phyloP scores from a whole-genome alignment of 129 eudicot genomes.

The Flaveria bidentis region DNA sequence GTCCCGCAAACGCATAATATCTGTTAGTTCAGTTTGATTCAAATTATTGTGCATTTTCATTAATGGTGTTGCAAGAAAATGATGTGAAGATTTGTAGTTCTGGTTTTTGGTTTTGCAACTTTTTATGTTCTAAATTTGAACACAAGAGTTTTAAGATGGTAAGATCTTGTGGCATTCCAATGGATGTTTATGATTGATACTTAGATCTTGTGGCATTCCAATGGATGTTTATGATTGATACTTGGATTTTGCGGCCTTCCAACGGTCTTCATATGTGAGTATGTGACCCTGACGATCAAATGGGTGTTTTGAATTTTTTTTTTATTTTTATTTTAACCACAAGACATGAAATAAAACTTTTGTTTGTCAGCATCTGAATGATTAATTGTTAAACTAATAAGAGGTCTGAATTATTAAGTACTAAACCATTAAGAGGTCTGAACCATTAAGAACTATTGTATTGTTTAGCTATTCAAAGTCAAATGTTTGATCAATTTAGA shows the following conservation, averaged over 20 bases:
- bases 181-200: background rate
- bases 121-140: background rate
- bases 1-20: slow-evolving; percentile 59
- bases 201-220: background rate
- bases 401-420: too few relatives aligned
- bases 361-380: too few relatives aligned
- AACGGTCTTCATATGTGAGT: background rate
- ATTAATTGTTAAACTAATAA: too few relatives aligned
- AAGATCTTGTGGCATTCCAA: background rate
- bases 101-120: slow-evolving; percentile 19
- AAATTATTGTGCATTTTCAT: slow-evolving; percentile 4
- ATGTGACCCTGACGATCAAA: background rate
- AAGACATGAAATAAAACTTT: too few relatives aligned
- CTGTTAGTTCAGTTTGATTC: slow-evolving; percentile 6
- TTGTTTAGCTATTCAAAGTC: too few relatives aligned
- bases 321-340: background rate
- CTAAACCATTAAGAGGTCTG: too few relatives aligned
- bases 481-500: too few relatives aligned
- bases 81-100: slow-evolving; percentile 11
- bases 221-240: background rate
- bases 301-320: background rate
- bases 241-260: background rate
- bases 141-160: background rate
- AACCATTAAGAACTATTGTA: too few relatives aligned
- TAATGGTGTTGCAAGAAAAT: background rate